Percentiles rank a stretch among this genome's conserved stretches.
Evolutionary conservation across 441 rosid genomes (phyloP).

Genomic region (Pelargonium cotyledonis): DNA sequence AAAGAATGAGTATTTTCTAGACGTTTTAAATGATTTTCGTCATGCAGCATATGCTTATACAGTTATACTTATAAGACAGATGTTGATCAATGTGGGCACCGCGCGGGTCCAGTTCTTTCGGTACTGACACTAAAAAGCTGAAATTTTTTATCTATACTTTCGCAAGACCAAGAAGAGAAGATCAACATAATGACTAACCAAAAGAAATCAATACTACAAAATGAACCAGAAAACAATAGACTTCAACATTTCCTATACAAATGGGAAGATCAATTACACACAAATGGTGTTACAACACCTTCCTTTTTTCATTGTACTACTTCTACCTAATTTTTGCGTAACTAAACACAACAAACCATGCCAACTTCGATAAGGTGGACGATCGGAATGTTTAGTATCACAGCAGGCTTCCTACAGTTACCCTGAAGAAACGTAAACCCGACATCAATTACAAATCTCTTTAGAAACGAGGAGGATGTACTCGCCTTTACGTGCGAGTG

Average conservation of each 20-base stretch:
- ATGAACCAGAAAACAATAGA: neutral
- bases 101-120: too few relatives aligned
- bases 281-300: neutral
- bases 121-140: too few relatives aligned
- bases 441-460: conserved; percentile 62
- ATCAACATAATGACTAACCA: too few relatives aligned
- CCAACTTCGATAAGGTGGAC: conserved; percentile 91
- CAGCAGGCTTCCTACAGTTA: conserved; percentile 91
- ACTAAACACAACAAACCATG: conserved; percentile 80
- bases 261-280: neutral
- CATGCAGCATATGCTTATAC: too few relatives aligned
- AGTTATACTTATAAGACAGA: too few relatives aligned
- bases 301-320: too few relatives aligned
- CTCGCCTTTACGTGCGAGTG: conserved; percentile 86
- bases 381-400: conserved; percentile 86
- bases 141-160: too few relatives aligned
- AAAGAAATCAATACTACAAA: neutral
- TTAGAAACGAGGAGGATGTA: conserved; percentile 55
- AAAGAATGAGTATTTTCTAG: too few relatives aligned
- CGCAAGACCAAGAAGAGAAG: too few relatives aligned
- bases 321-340: too few relatives aligned
- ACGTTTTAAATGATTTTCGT: too few relatives aligned
- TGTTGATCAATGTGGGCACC: too few relatives aligned
- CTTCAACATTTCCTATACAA: neutral
- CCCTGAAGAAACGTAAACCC: conserved; percentile 82